Evolutionary conservation across 2,329 filamentous ascomycete genomes (phyloP).

Genomic region (Macrophomina phaseolina): DNA sequence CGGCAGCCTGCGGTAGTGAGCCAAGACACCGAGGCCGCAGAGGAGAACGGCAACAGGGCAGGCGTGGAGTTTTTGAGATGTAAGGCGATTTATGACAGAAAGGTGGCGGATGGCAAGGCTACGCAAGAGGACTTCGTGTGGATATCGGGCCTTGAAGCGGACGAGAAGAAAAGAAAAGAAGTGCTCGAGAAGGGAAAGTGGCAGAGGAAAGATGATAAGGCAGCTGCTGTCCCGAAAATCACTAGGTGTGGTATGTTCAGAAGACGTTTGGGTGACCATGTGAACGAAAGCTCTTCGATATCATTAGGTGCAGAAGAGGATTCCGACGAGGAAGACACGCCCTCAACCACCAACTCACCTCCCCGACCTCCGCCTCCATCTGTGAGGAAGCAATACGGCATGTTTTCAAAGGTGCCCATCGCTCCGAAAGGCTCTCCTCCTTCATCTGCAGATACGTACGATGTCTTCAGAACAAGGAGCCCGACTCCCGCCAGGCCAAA

Average conservation of each 20-base stretch:
- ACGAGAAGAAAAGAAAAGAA: background rate
- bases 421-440: background rate
- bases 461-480: too few species aligned
- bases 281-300: too few species aligned
- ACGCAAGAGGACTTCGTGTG: constrained; percentile 3
- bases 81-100: background rate
- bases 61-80: background rate
- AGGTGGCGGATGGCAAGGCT: background rate
- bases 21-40: too few species aligned
- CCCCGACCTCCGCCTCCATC: background rate
- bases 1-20: background rate
- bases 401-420: background rate
- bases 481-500: too few species aligned
- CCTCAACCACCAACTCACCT: background rate
- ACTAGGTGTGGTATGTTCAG: background rate
- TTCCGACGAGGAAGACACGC: background rate
- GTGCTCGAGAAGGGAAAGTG: background rate
- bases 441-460: too few species aligned
- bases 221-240: too few species aligned
- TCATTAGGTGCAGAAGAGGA: too few species aligned
- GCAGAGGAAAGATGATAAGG: background rate
- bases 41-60: background rate
- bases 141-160: background rate
- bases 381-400: background rate
- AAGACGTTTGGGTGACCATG: too few species aligned